Evolutionary conservation across 2,329 filamentous ascomycete species (phyloP), one percentile per base, ranked within the genome.

Genomic region (Hymenoscyphus fraxineus): DNA sequence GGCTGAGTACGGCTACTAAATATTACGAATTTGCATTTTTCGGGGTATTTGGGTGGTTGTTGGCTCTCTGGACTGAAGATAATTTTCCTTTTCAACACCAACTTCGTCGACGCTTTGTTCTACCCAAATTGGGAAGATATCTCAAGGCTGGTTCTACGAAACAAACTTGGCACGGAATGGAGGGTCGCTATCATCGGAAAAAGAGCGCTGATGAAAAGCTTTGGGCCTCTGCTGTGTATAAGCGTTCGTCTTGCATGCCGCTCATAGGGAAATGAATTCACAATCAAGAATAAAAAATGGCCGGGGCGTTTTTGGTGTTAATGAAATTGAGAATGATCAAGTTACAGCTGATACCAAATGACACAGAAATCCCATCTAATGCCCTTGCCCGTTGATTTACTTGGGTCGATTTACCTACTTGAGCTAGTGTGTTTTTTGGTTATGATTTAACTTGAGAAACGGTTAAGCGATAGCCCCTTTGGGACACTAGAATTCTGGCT

Each of bases 1-100:
- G 80, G 91, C 91, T 83, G 83, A 88, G 77, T 92, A 86, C 83
- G 94, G 93, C 81, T 97, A 96, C 88, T 98, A 97, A 80, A 80
- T 70, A 66, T 66, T 62, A 62, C 67, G 65, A 67, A 69, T 67
- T 70, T 69, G 64, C 47, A 68, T 68, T 57, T 68, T 69, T 71
- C 64, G 61, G 61, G 63, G 64, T 65, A 61, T 68, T 62, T 65
- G 63, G 68, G 60, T 62, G 60, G 62, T 62, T 65, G 66, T 64
- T 69, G 67, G 70, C 68, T 67, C 64, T 64, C 47, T 54, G 47
- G 47, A 22, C 47, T 54, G 47, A 54, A 54, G 47, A 54, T 54
- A 54, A 59, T 69, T 71, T 72, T 70, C 65, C 57, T 66, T 70
- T 64, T 67, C 68, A 65, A 66, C 62, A 66, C 65, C 61, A 65